Conservation (phyloP, 441 rosid genomes). For the Populus hybrid region DNA sequence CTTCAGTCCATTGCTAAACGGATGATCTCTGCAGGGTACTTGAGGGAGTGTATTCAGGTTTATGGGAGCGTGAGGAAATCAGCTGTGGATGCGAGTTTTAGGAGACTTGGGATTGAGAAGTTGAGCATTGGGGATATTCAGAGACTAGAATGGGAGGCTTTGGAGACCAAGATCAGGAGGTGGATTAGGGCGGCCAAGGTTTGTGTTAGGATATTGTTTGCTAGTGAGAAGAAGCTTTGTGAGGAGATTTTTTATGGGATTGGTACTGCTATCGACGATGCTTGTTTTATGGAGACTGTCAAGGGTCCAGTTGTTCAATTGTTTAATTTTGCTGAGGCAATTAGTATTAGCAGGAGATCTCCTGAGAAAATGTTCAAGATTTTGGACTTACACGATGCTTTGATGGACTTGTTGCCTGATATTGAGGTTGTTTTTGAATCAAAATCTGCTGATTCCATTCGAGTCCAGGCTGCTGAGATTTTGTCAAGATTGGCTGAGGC, state of each 20-base stretch:
- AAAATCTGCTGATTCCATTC: conserved; percentile 43
- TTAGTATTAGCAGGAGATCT: conserved; percentile 74
- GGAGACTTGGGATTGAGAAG: conserved; percentile 62
- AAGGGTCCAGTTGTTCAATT: conserved; percentile 62
- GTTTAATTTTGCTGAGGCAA: conserved; percentile 76
- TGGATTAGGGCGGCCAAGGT: conserved; percentile 68
- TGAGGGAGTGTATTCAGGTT: conserved; percentile 67
- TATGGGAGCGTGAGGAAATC: conserved; percentile 55
- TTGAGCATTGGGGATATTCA: conserved; percentile 78
- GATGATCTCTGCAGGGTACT: conserved; percentile 68
- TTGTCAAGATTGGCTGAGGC: conserved; percentile 74
- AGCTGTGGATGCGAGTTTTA: conserved; percentile 51
- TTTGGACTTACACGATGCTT: conserved; percentile 71
- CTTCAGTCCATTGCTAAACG: conserved; percentile 52
- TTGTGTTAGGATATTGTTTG: conserved; percentile 53
- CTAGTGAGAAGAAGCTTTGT: conserved; percentile 57
- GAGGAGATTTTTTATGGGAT: conserved; percentile 48
- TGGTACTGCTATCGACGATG: conserved; percentile 31
- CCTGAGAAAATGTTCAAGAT: conserved; percentile 82
- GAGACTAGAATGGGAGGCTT: conserved; percentile 65
- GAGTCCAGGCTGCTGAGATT: conserved; percentile 72
- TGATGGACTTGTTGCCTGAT: conserved; percentile 61
- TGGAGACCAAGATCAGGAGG: conserved; percentile 66
- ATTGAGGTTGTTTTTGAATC: conserved; percentile 40
- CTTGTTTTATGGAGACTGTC: conserved; percentile 52